Conservation (phyloP, 441 rosid species). For the Hura crepitans region DNA sequence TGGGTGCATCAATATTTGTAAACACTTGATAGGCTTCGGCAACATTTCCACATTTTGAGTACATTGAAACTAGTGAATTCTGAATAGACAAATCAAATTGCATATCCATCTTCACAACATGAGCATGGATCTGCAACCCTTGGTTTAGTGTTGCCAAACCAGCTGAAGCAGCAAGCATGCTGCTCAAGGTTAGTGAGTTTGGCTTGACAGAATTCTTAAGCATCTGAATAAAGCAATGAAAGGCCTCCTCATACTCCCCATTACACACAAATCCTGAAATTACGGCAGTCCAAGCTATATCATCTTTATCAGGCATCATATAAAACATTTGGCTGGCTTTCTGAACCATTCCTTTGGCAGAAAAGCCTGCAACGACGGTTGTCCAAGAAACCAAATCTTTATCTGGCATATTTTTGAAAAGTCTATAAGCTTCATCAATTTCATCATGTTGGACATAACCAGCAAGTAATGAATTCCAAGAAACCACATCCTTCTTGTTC, state of each 20-base stretch:
- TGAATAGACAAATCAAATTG: constrained; percentile 46
- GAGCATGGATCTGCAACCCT: constrained; percentile 60
- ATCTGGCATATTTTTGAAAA: constrained; percentile 54
- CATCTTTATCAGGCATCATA: constrained; percentile 65
- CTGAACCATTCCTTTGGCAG: constrained; percentile 36
- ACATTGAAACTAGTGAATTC: constrained; percentile 71
- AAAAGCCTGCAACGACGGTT: constrained; percentile 52
- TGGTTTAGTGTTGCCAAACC: constrained; percentile 47
- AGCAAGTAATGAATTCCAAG: constrained; percentile 69
- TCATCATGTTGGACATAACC: constrained; percentile 44
- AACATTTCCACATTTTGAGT: constrained; percentile 64
- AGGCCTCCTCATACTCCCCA: constrained; percentile 51
- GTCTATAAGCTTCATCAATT: constrained; percentile 46
- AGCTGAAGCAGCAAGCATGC: constrained; percentile 62
- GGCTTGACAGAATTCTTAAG: constrained; percentile 41
- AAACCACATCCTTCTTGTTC: constrained; percentile 46
- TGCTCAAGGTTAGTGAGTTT: constrained; percentile 54
- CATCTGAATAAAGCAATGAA: constrained; percentile 51
- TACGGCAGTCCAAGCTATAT: constrained; percentile 62
- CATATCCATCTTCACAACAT: constrained; percentile 40
- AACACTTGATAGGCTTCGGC: constrained; percentile 50
- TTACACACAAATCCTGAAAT: constrained; percentile 62
- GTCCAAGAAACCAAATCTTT: constrained; percentile 76
- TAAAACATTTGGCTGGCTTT: constrained; percentile 50
- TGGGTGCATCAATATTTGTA: constrained; percentile 39